These are phyloP conservation scores for Penicillium samsonianum DNA, from an alignment of 495 filamentous ascomycete species.

Conservation along the genomic window DNA sequence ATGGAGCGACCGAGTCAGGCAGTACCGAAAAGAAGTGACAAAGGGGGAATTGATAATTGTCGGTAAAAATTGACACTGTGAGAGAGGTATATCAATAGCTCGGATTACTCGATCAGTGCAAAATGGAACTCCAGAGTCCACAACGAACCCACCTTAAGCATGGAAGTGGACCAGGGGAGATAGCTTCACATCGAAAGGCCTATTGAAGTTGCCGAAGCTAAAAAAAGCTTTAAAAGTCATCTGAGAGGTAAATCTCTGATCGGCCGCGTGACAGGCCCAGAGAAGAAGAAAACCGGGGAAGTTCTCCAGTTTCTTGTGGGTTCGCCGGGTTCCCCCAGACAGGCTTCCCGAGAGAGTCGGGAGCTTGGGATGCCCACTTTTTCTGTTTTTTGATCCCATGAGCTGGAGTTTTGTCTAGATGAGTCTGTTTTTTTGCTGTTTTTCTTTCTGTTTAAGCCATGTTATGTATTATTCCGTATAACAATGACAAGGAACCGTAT, in stretches of 20 bases:
- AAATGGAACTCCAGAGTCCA: slow-evolving; percentile 8
- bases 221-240: slow-evolving; percentile 13
- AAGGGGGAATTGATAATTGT: neutral
- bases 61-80: neutral
- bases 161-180: neutral
- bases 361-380: slow-evolving; percentile 9
- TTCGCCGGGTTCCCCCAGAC: slow-evolving; percentile 28
- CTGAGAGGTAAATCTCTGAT: slow-evolving; percentile 22
- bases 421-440: slow-evolving; percentile 5
- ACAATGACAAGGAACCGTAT: slow-evolving; percentile 28
- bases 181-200: neutral
- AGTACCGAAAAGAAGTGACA: neutral
- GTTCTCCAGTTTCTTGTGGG: slow-evolving; percentile 15
- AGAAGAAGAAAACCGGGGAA: slow-evolving; percentile 10
- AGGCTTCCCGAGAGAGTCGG: slow-evolving; percentile 25
- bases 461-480: slow-evolving; percentile 23
- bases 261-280: slow-evolving; percentile 22
- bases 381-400: no score
- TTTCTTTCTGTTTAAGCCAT: slow-evolving; percentile 12
- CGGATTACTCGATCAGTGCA: slow-evolving; percentile 30
- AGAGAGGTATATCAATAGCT: slow-evolving; percentile 2
- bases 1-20: slow-evolving; percentile 1
- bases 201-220: neutral
- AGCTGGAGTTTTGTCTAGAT: slow-evolving; percentile 15
- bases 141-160: neutral